Percentiles rank a stretch among this genome's conserved stretches.
Conservation (phyloP, 352 stramenopile genomes). For the Pythium plurisporium region DNA sequence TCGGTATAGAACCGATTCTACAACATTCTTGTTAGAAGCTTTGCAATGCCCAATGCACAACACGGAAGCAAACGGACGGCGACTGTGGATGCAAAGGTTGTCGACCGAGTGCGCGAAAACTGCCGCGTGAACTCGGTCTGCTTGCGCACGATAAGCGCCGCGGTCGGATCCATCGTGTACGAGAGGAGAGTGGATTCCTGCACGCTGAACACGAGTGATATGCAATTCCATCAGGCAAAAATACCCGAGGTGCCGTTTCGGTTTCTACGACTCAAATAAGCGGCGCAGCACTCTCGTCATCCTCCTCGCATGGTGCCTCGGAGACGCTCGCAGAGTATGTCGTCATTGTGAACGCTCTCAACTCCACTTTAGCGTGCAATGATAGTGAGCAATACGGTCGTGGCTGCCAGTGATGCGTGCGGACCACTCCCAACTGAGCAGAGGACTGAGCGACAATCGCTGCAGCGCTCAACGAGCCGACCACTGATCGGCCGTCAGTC, state of each 20-base stretch:
- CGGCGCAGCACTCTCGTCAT: neutral
- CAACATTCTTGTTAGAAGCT: neutral
- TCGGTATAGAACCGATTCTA: slow-evolving; percentile 74
- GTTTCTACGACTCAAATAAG: neutral
- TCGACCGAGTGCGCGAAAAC: slow-evolving; percentile 16
- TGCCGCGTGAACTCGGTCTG: slow-evolving; percentile 23
- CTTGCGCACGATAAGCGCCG: slow-evolving; percentile 22
- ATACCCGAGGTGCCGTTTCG: neutral
- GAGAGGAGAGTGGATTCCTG: neutral
- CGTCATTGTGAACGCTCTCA: neutral
- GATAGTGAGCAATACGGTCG: neutral
- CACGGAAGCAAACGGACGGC: too few species aligned
- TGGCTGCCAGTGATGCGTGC: neutral
- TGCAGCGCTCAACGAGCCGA: neutral
- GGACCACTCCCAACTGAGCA: too few species aligned
- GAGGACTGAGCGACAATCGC: too few species aligned
- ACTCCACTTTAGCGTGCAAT: neutral
- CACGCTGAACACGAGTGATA: neutral
- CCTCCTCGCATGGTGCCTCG: too few species aligned
- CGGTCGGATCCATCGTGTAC: slow-evolving; percentile 9
- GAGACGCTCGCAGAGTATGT: neutral
- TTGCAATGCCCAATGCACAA: too few species aligned
- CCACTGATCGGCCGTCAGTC: slow-evolving; percentile 5
- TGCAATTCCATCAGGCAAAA: neutral
- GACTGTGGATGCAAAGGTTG: slow-evolving; percentile 18